Evolutionary conservation across 768 basidiomycete genomes (phyloP), one percentile per base, ranked within the genome.

Genomic region (Megacollybia marginata): DNA sequence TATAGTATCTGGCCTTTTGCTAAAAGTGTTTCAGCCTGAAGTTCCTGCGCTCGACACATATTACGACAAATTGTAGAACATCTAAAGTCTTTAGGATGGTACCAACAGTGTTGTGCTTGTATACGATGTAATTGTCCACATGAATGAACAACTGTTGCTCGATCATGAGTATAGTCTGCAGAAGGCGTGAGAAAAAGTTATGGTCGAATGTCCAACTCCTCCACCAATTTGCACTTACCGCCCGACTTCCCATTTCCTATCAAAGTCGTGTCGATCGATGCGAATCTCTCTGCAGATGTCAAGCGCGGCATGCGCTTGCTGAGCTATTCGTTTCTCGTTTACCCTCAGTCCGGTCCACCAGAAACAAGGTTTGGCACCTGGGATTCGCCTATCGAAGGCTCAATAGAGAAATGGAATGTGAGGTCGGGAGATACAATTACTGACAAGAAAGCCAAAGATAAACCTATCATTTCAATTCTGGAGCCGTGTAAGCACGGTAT

Each of bases 401-500:
- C 75, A 9, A 62, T 97, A 34, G 73, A 79, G 38, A 63, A 67
- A 13, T 97, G 93, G 93, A 74, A 73, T 47, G 63, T 89, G 54
- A 77, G 72, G 34, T 62, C 70, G 2, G 85, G 85, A 51, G 86
- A 89, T 56, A 72, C 79, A 47, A 70, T 92, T 44, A 74, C 83
- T 13, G 63, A 69, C 35, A 72, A 76, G 48, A 74, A 69, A 57
- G 83, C 86, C 10, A 78, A 72, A 51, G 78, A 80, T 42, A 75
- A 67, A 38, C 75, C 83, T 3, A 81, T 79, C 51, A 70, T 92
- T 19, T 66, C 78, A 34, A 71, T 97, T 54, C 68, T 80, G 43
- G 94, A 97, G 65, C 90, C 92, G n/a, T 99, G 95, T 70, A 92
- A 91, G 50, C 95, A 99, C 67, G 89, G 89, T 52, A 84, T 95